Base-by-base conservation (phyloP, 2,329 filamentous ascomycete species). In the Hypoxylon sp. region DNA sequence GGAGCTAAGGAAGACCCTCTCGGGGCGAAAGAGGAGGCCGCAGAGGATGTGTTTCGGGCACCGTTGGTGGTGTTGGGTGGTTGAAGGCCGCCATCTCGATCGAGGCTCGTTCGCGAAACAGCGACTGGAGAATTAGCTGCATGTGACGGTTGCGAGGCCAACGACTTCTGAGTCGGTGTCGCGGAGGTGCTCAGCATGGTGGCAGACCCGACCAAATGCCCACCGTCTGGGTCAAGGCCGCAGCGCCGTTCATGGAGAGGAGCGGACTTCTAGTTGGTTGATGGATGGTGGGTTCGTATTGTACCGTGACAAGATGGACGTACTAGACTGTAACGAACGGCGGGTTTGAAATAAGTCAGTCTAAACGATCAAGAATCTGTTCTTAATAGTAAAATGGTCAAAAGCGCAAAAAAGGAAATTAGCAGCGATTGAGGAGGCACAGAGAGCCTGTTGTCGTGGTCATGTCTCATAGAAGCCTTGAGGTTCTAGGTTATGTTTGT, bases 1-100 rank as follows among this genome's bases (percentile, higher is more conserved):
- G 91, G 88, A 67, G 90, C 91, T 75, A 94, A 85, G 52, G 91
- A 93, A 69, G 89, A 85, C 58, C 87, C 88, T 58, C 92, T 88
- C 17, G 90, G 87, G 52, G 86, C 88, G 78, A 89, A 91, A 61
- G 88, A 90, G 73, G 89, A 84, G 75, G 79, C 81, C 2, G 87
- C 87, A 32, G 84, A 81, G 28, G 86, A 83, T 14, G 85, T 74
- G 69, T 83, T 86, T 67, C 87, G 84, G 53, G 76, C 77, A 69
- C 82, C 82, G 78, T 83, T 85, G 67, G 80, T 72, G 23, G 75
- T 67, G 2, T 74, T 68, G 1, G 80, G 78, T 19, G 83, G 84
- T 70, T 87, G 87, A 41, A 89, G 82, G 65, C 72, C 76, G 65
- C 81, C 83, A 78, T 87, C 85, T 71, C 87, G 86, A 63, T 90